Percentiles rank a stretch among this genome's conserved stretches.
Evolutionary conservation across 108 stramenopile species (phyloP).

Genomic region (Aureococcus anophagefferens): DNA sequence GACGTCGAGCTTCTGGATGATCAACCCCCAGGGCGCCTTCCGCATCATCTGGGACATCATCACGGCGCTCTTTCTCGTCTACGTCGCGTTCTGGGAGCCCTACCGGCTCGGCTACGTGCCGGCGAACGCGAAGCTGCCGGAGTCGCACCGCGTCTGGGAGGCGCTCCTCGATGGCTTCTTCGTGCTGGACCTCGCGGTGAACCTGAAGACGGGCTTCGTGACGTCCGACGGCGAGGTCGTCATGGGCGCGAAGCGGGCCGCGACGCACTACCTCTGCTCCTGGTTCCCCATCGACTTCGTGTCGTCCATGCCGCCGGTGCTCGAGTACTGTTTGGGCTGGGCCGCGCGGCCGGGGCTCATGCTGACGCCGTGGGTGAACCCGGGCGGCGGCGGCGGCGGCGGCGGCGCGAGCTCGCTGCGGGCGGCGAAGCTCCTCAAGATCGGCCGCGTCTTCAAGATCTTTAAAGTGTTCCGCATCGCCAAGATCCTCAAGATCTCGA

Average conservation of each 20-base stretch:
- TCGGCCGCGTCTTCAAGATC: slow-evolving; percentile 15
- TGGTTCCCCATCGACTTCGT: slow-evolving; percentile 12
- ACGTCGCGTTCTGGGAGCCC: background rate
- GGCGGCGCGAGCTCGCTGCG: background rate
- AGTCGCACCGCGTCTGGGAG: too few relatives aligned
- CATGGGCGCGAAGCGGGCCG: background rate
- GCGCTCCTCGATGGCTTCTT: slow-evolving; percentile 1
- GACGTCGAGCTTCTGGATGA: background rate
- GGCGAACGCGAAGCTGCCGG: too few relatives aligned
- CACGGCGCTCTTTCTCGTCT: background rate
- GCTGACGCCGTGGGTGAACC: background rate
- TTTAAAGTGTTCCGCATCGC: slow-evolving; percentile 5
- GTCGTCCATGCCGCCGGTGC: slow-evolving; percentile 2
- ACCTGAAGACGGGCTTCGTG: slow-evolving; percentile 12
- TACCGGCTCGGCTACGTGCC: background rate
- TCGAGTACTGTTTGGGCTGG: background rate
- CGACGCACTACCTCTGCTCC: background rate
- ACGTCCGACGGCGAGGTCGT: background rate
- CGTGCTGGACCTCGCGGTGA: slow-evolving; percentile 4
- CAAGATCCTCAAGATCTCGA: slow-evolving; percentile 2
- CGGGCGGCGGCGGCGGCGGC: background rate
- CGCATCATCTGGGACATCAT: background rate
- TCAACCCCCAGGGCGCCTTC: background rate
- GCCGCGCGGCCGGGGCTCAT: background rate
- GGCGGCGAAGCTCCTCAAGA: background rate